These are phyloP conservation scores for Phalaenopsis equestris DNA, from an alignment of 106 monocot genomes.

Conservation along the genomic window DNA sequence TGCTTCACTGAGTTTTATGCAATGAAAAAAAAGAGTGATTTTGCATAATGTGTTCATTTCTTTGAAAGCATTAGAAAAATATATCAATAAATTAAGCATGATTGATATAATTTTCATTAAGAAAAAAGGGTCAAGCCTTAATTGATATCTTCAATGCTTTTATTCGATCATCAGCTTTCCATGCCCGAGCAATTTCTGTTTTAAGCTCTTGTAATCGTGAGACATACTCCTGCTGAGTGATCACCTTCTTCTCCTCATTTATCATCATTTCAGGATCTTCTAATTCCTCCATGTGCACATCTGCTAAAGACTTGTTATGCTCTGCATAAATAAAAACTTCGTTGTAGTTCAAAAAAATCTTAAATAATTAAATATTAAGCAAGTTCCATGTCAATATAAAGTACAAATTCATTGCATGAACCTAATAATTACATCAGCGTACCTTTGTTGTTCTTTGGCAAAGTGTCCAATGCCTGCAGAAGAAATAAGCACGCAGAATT, in stretches of 20 bases:
- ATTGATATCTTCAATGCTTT: conserved; percentile 31
- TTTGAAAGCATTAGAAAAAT: no score
- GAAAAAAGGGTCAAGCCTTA: conserved; percentile 13
- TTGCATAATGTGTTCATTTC: no score
- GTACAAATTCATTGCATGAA: not conserved
- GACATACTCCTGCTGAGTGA: conserved; percentile 23
- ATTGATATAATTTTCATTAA: not conserved
- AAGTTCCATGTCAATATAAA: not conserved
- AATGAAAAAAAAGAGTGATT: no score
- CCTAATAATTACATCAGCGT: not conserved
- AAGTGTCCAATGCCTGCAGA: conserved; percentile 21
- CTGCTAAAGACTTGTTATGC: conserved; percentile 13
- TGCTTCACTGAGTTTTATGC: no score
- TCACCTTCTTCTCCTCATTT: conserved; percentile 23
- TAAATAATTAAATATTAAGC: not conserved
- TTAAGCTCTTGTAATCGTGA: conserved; percentile 31
- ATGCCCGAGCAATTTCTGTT: conserved; percentile 21
- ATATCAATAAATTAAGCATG: not conserved
- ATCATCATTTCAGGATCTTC: conserved; percentile 21
- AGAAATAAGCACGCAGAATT: not conserved
- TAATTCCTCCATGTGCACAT: conserved; percentile 25
- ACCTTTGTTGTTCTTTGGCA: conserved; percentile 16
- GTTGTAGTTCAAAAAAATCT: not conserved
- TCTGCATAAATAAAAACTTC: conserved; percentile 15
- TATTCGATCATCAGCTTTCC: conserved; percentile 25